Evolutionary conservation across 2,329 filamentous ascomycete species (phyloP), one percentile per base, ranked within the genome.

Genomic region (Orbilia quercus): DNA sequence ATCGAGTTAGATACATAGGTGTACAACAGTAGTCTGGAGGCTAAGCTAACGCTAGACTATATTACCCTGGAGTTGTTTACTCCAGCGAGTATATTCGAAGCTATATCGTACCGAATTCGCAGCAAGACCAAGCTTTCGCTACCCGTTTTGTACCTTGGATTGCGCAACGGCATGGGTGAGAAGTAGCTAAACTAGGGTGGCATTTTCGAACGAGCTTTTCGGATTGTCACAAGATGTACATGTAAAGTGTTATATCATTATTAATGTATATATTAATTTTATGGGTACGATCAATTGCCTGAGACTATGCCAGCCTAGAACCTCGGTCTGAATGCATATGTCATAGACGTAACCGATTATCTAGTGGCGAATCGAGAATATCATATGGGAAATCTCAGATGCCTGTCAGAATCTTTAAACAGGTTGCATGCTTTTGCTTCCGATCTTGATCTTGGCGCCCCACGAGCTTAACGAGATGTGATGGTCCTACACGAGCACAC

Each of bases 311-410:
- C 9, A 28, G 31, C 57, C 66, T 71, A 58, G 66, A 71, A 53
- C 66, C 66, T 71, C 66, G 66, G 66, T 40, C 40, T 36, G 34
- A 45, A 18, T 16, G 16, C 22, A 20, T 44, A 34, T 47, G 16
- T 6, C 48, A n/a, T n/a, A n/a, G n/a, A n/a, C n/a, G n/a, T n/a
- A 20, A 47, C 51, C 16, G 47, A 28, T 62, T 51, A 28, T 31
- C 58, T 51, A 51, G 45, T 51, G 31, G 22, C 28, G 9, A n/a
- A 14, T 16, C 14, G 16, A 50, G n/a, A 51, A 14, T 44, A 31
- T 55, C 66, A 71, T 63, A 67, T 59, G 63, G 63, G 42, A 53
- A 65, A 67, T 58, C 53, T 67, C 51, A 67, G 51, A 67, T 67
- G 51, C 53, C 44, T 67, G 63, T 67, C 53, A 67, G 42, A 67